Conservation (phyloP, 2,329 filamentous ascomycete genomes). For the Huntiella decipiens region DNA sequence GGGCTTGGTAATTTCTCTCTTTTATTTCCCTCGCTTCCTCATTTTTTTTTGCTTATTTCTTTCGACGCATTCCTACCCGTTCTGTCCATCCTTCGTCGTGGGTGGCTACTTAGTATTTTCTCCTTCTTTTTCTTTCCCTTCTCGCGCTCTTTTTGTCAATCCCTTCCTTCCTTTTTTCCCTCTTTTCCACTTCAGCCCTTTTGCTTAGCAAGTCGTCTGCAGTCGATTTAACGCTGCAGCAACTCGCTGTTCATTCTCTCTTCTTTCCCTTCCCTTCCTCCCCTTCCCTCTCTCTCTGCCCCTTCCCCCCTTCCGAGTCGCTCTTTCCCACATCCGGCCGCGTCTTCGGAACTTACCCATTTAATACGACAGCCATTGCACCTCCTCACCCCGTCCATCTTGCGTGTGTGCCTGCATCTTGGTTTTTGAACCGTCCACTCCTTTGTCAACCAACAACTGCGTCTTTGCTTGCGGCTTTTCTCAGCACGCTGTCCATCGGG, state of each 20-base stretch:
- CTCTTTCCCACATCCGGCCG: slow-evolving; percentile 13
- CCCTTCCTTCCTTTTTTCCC: neutral
- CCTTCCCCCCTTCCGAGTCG: slow-evolving; percentile 13
- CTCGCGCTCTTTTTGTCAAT: neutral
- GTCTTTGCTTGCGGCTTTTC: slow-evolving; percentile 8
- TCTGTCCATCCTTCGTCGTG: neutral
- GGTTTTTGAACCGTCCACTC: slow-evolving; percentile 22
- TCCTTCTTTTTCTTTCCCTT: slow-evolving; percentile 3
- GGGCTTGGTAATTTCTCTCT: neutral
- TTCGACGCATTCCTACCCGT: neutral
- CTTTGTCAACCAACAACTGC: slow-evolving; percentile 11
- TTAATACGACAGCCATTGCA: slow-evolving; percentile 14
- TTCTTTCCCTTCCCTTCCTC: slow-evolving; percentile 13
- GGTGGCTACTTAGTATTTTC: slow-evolving; percentile 1
- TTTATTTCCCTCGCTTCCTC: slow-evolving; percentile 3
- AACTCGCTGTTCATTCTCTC: slow-evolving; percentile 6
- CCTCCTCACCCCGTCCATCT: slow-evolving; percentile 13
- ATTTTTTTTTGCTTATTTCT: slow-evolving; percentile 2
- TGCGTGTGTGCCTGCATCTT: neutral
- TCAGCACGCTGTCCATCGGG: slow-evolving; percentile 2
- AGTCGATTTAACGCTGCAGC: neutral
- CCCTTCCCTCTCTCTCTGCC: slow-evolving; percentile 10
- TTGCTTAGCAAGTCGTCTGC: neutral
- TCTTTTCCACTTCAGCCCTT: slow-evolving; percentile 2
- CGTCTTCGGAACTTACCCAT: too few species aligned